Base-by-base conservation (phyloP, 2,329 filamentous ascomycete genomes). In the Pestalotiopsis sp. region DNA sequence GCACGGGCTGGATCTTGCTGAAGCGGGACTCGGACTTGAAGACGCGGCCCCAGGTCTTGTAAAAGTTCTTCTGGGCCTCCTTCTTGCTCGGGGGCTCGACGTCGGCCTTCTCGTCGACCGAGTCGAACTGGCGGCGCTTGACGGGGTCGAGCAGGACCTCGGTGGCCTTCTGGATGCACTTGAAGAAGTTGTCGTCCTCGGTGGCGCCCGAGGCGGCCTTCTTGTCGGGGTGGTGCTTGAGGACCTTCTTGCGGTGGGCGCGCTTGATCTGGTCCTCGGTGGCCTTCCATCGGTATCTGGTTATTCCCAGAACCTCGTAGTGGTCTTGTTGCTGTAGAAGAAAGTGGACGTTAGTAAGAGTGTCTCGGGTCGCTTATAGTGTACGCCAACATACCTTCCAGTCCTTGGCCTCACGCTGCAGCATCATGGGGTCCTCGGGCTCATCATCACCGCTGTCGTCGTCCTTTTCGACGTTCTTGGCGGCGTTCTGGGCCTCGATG, bases 121-220 rank as follows among this genome's bases (percentile, higher is more conserved):
- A 97, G 83, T 99, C 96, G 84, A 92, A 99, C 84, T 99, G 96
- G 69, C 95, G 91, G 71, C 96, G 93, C 85, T 94, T 97, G 80
- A 91, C 87, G 65, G 96, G 96, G 85, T 99, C 96, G 67, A 94
- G 89, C 20, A 99, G 92, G 66, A 98, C 88, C 78, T 99, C 96
- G 76, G 92, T 95, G 68, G 96, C 96, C 83, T 98, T 98, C 82
- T 99, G 97, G 82, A 99, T 99, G 83, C 97, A 99, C 89, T 99
- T 99, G 92, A 99, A 99, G 88, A 99, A 99, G 81, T 93, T 93
- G 82, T 99, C 96, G 82, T 98, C 95, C 77, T 98, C 95, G 75
- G 90, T 88, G 76, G 90, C 88, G 71, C 96, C 96, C 62, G 91
- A 89, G 36, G 96, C 96, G 17, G 97, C 96, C 86, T 97, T 97